Evolutionary conservation across 495 filamentous ascomycete species (phyloP).

Genomic region (Xylaria castorea): DNA sequence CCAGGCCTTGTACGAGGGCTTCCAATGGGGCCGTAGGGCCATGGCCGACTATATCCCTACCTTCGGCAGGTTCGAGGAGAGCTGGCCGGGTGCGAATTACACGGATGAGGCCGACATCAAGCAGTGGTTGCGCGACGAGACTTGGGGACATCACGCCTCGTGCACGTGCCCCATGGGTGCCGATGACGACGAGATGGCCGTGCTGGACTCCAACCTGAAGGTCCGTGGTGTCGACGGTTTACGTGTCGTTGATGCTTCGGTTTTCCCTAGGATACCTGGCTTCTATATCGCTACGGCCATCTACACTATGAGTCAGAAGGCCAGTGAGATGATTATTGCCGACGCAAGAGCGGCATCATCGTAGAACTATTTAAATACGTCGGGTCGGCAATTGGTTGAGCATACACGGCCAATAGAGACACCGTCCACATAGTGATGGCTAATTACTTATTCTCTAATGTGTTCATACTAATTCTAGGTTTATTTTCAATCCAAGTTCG

Average conservation of each 20-base stretch:
- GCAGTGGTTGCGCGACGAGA: slow-evolving; percentile 48
- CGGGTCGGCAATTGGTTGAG: not conserved
- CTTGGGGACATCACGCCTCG: slow-evolving; percentile 60
- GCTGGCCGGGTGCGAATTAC: slow-evolving; percentile 50
- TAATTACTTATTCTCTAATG: not conserved
- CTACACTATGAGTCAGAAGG: slow-evolving; percentile 68
- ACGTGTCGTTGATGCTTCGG: slow-evolving; percentile 60
- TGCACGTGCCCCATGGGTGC: slow-evolving; percentile 57
- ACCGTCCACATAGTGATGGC: not conserved
- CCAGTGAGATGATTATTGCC: slow-evolving; percentile 57
- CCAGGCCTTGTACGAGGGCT: slow-evolving; percentile 50
- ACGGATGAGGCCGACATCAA: slow-evolving; percentile 41
- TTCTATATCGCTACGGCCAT: slow-evolving; percentile 60
- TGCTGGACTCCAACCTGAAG: slow-evolving; percentile 55
- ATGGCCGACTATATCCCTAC: slow-evolving; percentile 43
- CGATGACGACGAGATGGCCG: slow-evolving; percentile 52
- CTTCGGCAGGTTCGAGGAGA: slow-evolving; percentile 47
- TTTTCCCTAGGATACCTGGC: slow-evolving; percentile 64
- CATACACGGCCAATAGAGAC: not conserved
- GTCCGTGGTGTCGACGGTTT: slow-evolving; percentile 56
- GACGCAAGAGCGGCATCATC: not conserved
- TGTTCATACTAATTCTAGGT: not conserved
- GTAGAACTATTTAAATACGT: not conserved
- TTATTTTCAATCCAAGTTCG: not conserved
- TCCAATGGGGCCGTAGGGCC: slow-evolving; percentile 47